Percentiles rank a stretch among this genome's conserved stretches.
Conservation (phyloP, 495 filamentous ascomycete species). For the Ascobolus immersus region DNA sequence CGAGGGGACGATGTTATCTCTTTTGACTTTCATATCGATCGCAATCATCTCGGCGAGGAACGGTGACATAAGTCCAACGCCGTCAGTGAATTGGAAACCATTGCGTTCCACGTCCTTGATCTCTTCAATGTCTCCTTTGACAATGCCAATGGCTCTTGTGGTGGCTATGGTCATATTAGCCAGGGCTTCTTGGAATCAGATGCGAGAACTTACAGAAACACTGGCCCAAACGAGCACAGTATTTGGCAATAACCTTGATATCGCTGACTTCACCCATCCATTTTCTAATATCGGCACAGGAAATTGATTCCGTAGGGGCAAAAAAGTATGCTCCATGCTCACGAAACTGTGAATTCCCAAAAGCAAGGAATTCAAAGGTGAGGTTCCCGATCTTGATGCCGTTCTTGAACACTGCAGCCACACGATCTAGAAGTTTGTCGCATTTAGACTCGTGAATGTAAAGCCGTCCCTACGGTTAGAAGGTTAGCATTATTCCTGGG, state of each 20-base stretch:
- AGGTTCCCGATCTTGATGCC: slow-evolving; percentile 63
- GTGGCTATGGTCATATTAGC: slow-evolving; percentile 26
- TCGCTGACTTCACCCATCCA: slow-evolving; percentile 77
- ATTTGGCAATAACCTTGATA: slow-evolving; percentile 57
- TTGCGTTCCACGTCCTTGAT: slow-evolving; percentile 42
- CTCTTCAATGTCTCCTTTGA: slow-evolving; percentile 21
- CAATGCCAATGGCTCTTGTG: slow-evolving; percentile 37
- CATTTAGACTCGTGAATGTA: too few species aligned
- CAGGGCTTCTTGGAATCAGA: background rate
- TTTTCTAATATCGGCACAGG: slow-evolving; percentile 46
- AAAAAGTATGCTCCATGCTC: slow-evolving; percentile 88
- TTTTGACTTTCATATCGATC: slow-evolving; percentile 29
- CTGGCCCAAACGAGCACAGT: slow-evolving; percentile 69
- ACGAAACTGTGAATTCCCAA: slow-evolving; percentile 83
- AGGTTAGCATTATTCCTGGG: slow-evolving; percentile 8
- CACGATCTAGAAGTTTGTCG: too few species aligned
- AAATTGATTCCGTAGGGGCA: slow-evolving; percentile 30
- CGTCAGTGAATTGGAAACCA: slow-evolving; percentile 58
- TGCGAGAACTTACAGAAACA: slow-evolving; percentile 36
- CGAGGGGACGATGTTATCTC: slow-evolving; percentile 32
- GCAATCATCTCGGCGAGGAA: slow-evolving; percentile 47
- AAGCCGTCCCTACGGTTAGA: too few species aligned
- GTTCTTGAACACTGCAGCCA: slow-evolving; percentile 43
- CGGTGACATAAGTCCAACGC: slow-evolving; percentile 72
- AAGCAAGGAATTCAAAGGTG: slow-evolving; percentile 75